Base-by-base conservation (phyloP, 2,329 filamentous ascomycete species). In the Trichoderma cornu-damae region DNA sequence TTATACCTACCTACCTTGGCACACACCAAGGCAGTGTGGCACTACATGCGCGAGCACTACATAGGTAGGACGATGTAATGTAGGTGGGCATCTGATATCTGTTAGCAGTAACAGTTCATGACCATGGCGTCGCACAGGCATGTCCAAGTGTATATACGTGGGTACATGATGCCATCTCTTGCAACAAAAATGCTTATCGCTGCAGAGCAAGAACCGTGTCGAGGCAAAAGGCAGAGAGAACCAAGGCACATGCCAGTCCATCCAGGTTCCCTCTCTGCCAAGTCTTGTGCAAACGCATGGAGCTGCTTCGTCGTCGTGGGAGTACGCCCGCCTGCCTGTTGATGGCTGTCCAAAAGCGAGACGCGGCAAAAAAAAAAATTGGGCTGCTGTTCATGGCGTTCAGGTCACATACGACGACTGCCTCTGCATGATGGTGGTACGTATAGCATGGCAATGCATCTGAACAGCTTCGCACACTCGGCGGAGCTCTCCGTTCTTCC, bases 261-360 rank as follows among this genome's bases (percentile, higher is more conserved):
- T 30, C 35, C 35, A 18, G 35, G 35, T 37, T 32, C 30, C 35
- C 35, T 8, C 35, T 37, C n/a, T 24, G 42, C n/a, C 22, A 46
- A 46, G 42, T 18, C 26, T 30, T 4, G 42, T 28, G 42, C 42
- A 30, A 46, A 46, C 24, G 30, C 24, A 8, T 9, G 42, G 4
- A 7, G 6, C 42, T 16, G 24, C 42, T 2, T 28, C 42, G n/a
- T 46, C 24, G 26, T 46, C 14, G n/a, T 26, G 3, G 24, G 12
- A 11, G 42, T 12, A 44, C n/a, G 22, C 14, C n/a, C 24, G 38
- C 28, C 30, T 44, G 35, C 51, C 37, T 46, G 34, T 37, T 34
- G 51, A 35, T 52, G 37, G 35, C 37, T 35, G 51, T 40, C 51
- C 22, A 35, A 34, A n/a, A 28, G 28, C 38, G 24, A 54, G 38